phyloP scores from a whole-genome alignment of 2,329 filamentous ascomycete genomes.

The Epichloe amarillans region DNA sequence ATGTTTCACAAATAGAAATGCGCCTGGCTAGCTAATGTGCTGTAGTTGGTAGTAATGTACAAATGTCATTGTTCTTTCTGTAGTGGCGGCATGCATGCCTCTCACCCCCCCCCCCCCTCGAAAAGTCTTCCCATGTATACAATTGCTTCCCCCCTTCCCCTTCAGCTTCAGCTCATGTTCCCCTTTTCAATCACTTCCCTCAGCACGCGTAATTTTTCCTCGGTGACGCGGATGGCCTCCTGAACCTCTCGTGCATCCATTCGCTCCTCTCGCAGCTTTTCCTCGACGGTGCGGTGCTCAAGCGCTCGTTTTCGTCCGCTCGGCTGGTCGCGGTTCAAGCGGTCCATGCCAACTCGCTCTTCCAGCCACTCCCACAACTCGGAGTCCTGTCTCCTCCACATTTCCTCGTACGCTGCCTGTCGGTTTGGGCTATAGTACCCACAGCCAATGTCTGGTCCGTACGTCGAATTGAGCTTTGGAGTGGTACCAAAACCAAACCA shows the following conservation, averaged over 20 bases:
- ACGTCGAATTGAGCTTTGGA: constrained; percentile 23
- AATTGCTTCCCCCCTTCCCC: not conserved
- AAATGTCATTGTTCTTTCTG: constrained; percentile 1
- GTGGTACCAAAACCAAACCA: constrained; percentile 55
- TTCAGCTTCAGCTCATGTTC: constrained; percentile 7
- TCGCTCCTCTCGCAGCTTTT: constrained; percentile 41
- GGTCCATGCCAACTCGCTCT: constrained; percentile 65
- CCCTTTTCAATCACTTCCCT: constrained; percentile 54
- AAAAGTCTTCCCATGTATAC: not conserved
- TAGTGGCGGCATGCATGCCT: not conserved
- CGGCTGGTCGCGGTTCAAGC: constrained; percentile 26
- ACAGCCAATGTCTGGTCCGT: constrained; percentile 19
- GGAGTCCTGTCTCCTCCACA: constrained; percentile 79
- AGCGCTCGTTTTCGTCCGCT: constrained; percentile 31
- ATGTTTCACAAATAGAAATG: constrained; percentile 1
- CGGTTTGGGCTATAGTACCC: constrained; percentile 42
- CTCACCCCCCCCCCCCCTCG: too few relatives aligned
- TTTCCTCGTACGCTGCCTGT: constrained; percentile 76
- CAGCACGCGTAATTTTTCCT: constrained; percentile 67
- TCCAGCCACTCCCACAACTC: constrained; percentile 92
- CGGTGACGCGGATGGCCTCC: constrained; percentile 72
- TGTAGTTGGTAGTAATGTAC: constrained; percentile 1
- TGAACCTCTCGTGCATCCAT: constrained; percentile 64
- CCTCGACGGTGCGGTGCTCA: constrained; percentile 44
- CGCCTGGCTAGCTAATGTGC: not conserved